phyloP scores from a whole-genome alignment of 2,329 filamentous ascomycete species.

The Ambrosiella xylebori region DNA sequence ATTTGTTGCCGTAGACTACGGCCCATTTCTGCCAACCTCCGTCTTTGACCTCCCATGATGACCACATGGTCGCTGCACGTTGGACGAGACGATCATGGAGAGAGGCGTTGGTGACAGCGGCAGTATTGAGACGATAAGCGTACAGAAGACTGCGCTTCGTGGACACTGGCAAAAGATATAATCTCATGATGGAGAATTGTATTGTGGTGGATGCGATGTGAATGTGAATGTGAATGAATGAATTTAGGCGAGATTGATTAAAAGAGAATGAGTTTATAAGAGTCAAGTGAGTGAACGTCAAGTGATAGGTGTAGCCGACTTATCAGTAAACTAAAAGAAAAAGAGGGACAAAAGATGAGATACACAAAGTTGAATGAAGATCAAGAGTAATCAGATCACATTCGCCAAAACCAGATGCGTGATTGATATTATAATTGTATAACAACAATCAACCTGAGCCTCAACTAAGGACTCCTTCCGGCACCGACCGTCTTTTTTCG shows the following conservation, averaged over 20 bases:
- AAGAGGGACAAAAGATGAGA: not conserved
- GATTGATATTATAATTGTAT: not conserved
- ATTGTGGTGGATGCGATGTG: not conserved
- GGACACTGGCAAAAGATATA: conserved; percentile 86
- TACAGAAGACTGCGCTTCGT: conserved; percentile 83
- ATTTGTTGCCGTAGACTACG: conserved; percentile 70
- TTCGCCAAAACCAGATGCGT: not conserved
- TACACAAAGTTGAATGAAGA: not conserved
- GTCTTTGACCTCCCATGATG: conserved; percentile 70
- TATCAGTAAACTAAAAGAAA: not conserved
- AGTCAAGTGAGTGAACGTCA: not conserved
- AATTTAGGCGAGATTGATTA: not conserved
- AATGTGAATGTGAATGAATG: not conserved
- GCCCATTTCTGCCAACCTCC: conserved; percentile 77
- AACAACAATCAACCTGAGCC: not conserved
- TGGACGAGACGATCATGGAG: conserved; percentile 48
- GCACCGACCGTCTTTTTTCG: not conserved
- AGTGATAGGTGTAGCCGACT: not conserved
- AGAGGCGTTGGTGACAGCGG: conserved; percentile 19
- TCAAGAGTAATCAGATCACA: not conserved
- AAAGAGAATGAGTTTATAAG: not conserved
- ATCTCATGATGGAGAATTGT: conserved; percentile 46
- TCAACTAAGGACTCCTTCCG: not conserved
- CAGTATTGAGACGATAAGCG: conserved; percentile 55
- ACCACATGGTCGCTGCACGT: conserved; percentile 64